Conservation (phyloP, 1,139 yeast genomes). For the Hyphopichia fennica region DNA sequence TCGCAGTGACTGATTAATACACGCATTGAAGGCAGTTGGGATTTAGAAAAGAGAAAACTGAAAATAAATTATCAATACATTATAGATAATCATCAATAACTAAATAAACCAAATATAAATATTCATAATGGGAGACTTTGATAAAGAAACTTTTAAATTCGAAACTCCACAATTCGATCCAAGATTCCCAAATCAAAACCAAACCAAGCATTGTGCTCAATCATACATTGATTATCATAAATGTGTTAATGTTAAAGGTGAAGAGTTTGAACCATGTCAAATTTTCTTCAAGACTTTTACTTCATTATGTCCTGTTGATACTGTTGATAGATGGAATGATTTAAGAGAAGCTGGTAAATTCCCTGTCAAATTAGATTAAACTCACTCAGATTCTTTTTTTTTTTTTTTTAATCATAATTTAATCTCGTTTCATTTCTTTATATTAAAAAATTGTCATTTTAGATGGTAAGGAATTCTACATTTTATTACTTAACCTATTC, state of each 20-base stretch:
- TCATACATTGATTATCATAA: constrained; percentile 97
- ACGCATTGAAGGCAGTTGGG: not conserved
- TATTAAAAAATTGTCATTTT: no score
- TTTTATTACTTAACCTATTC: no score
- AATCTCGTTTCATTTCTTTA: not conserved
- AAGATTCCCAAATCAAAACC: constrained; percentile 96
- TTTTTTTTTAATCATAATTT: no score
- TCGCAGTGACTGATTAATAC: not conserved
- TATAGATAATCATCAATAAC: not conserved
- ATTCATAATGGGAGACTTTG: constrained; percentile 38
- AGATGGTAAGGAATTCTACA: no score
- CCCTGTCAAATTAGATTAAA: constrained; percentile 39
- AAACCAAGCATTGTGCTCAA: constrained; percentile 98
- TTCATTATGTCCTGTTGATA: constrained; percentile 87
- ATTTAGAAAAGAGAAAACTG: not conserved
- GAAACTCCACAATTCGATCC: constrained; percentile 89
- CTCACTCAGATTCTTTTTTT: no score
- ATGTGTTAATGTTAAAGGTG: constrained; percentile 95
- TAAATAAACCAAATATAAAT: not conserved
- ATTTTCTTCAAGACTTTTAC: constrained; percentile 90
- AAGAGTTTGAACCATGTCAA: constrained; percentile 96
- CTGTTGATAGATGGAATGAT: constrained; percentile 96
- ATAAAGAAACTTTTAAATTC: constrained; percentile 52
- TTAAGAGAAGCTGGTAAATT: constrained; percentile 71
- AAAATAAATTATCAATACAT: not conserved